Conservation (phyloP, 345 rosid genomes). For the Adansonia digitata region DNA sequence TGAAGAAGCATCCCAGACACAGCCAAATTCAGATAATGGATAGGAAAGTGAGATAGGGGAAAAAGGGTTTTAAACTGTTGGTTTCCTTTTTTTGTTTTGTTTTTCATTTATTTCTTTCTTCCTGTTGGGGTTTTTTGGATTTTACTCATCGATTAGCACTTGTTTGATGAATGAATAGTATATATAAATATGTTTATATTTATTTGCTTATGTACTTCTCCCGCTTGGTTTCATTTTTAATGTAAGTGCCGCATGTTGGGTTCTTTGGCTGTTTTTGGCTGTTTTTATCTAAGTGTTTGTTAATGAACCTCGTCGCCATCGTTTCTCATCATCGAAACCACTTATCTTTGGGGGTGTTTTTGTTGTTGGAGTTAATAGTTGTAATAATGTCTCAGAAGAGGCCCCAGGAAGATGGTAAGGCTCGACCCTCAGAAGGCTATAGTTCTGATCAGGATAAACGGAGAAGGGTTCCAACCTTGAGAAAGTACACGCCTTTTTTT, state of each 20-base stretch:
- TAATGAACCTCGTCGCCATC: background rate
- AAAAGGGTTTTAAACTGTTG: background rate
- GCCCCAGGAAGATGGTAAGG: conserved; percentile 65
- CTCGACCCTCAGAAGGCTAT: conserved; percentile 36
- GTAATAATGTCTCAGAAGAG: conserved; percentile 80
- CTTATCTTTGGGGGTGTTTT: conserved; percentile 1
- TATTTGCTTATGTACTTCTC: background rate
- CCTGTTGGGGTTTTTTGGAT: conserved; percentile 18
- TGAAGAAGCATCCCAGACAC: conserved; percentile 27
- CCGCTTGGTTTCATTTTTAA: background rate
- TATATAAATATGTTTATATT: background rate
- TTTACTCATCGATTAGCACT: conserved; percentile 18
- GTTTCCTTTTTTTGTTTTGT: background rate
- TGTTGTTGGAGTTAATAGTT: conserved; percentile 8
- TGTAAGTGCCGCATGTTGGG: conserved; percentile 30
- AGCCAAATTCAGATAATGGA: conserved; percentile 27
- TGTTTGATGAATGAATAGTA: background rate
- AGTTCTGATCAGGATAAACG: conserved; percentile 60
- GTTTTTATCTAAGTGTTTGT: background rate
- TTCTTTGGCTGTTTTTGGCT: conserved; percentile 13
- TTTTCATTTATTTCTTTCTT: background rate
- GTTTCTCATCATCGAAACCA: conserved; percentile 12
- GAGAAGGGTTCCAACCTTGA: conserved; percentile 47
- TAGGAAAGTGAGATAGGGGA: conserved; percentile 7
- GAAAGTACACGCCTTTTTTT: conserved; percentile 33